phyloP scores from a whole-genome alignment of 2,329 filamentous ascomycete species.

The Calonectria hongkongensis region DNA sequence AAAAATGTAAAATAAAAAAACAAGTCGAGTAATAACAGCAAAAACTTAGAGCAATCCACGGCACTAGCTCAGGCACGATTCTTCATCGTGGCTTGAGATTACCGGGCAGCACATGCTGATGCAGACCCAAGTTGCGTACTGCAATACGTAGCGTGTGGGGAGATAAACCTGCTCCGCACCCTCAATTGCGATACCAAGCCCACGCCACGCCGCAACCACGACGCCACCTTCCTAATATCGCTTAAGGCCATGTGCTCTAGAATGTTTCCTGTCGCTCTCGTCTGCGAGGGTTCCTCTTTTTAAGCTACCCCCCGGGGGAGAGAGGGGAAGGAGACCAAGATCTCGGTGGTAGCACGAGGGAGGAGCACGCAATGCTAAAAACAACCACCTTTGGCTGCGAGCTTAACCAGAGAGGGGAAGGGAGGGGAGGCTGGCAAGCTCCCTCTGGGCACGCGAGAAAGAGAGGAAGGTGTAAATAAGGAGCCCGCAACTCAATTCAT shows the following conservation, averaged over 20 bases:
- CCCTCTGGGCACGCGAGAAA: not conserved
- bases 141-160: constrained; percentile 27
- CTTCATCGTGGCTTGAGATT: not conserved
- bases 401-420: not conserved
- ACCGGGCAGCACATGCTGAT: not conserved
- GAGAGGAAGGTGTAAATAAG: too few relatives aligned
- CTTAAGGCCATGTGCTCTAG: constrained; percentile 40
- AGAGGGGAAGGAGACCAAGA: not conserved
- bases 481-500: too few relatives aligned
- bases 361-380: not conserved
- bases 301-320: constrained; percentile 18
- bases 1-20: too few relatives aligned
- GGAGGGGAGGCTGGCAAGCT: not conserved
- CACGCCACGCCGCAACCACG: constrained; percentile 14
- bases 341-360: not conserved
- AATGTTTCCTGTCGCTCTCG: constrained; percentile 27
- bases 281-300: constrained; percentile 30
- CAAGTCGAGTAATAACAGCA: too few relatives aligned
- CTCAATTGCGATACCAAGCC: constrained; percentile 15
- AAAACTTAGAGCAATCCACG: not conserved
- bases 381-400: not conserved
- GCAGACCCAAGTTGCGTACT: not conserved
- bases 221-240: constrained; percentile 51
- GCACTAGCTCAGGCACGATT: not conserved
- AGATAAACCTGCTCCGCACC: constrained; percentile 31